Conservation (phyloP, 2,329 filamentous ascomycete genomes). For the Talaromyces sp. region DNA sequence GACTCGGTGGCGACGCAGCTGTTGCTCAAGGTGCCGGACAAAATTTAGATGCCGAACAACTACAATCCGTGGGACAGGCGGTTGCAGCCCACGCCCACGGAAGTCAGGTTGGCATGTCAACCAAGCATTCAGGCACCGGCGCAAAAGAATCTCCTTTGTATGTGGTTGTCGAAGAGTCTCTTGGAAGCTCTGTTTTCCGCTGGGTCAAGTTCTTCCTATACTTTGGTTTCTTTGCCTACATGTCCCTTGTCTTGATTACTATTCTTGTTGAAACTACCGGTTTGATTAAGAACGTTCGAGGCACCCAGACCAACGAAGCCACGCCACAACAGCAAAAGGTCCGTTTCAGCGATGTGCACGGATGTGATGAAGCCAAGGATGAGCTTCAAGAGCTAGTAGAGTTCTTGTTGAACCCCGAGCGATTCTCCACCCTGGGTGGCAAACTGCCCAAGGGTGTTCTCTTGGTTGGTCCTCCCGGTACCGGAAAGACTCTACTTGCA, state of each 20-base stretch:
- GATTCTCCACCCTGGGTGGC: slow-evolving; percentile 88
- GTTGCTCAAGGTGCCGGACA: slow-evolving; percentile 19
- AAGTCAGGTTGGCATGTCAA: slow-evolving; percentile 54
- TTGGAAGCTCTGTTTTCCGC: slow-evolving; percentile 73
- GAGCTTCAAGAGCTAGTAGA: slow-evolving; percentile 96
- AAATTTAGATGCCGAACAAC: slow-evolving; percentile 53
- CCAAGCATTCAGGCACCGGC: slow-evolving; percentile 54
- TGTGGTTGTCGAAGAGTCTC: slow-evolving; percentile 89
- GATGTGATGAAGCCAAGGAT: slow-evolving; percentile 96
- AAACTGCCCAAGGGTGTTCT: slow-evolving; percentile 96
- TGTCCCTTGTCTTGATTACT: slow-evolving; percentile 72
- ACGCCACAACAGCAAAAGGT: slow-evolving; percentile 90
- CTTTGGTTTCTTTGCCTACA: slow-evolving; percentile 73
- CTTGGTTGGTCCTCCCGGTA: slow-evolving; percentile 90
- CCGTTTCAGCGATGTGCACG: slow-evolving; percentile 88
- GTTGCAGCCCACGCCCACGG: slow-evolving; percentile 67
- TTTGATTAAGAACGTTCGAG: slow-evolving; percentile 71
- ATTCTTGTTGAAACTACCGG: slow-evolving; percentile 78
- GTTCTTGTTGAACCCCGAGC: slow-evolving; percentile 87
- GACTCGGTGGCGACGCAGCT: slow-evolving; percentile 45
- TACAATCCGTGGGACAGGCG: slow-evolving; percentile 77
- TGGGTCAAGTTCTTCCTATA: slow-evolving; percentile 83
- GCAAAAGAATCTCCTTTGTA: slow-evolving; percentile 82
- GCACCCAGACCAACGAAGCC: slow-evolving; percentile 70
- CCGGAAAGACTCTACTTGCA: slow-evolving; percentile 92